These are phyloP conservation scores for Microdochium bolleyi DNA, from an alignment of 2,329 filamentous ascomycete species.

Conservation along the genomic window DNA sequence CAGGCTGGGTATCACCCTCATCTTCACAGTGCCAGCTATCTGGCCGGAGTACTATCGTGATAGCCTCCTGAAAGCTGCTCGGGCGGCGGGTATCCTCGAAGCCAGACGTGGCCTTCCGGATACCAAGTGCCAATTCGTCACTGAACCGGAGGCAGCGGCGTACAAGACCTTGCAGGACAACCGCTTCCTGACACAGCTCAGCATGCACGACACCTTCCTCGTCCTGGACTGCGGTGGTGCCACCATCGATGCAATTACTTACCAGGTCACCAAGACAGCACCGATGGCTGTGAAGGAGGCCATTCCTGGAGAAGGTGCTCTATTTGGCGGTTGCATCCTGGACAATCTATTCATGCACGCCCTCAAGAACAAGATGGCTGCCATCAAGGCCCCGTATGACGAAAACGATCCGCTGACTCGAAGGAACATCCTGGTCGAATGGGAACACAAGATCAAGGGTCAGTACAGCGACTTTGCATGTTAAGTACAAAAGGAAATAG, in stretches of 20 bases:
- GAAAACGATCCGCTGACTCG: no score
- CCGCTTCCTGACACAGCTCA: not conserved
- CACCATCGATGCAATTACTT: not conserved
- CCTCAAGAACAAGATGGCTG: no score
- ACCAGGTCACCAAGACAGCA: not conserved
- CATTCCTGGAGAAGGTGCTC: not conserved
- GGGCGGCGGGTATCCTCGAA: not conserved
- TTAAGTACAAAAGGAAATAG: no score
- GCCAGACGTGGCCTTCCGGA: not conserved
- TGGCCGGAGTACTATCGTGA: not conserved
- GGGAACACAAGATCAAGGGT: no score
- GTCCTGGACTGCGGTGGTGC: not conserved
- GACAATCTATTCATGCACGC: not conserved
- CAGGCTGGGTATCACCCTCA: not conserved
- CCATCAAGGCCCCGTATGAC: no score
- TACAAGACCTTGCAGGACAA: not conserved
- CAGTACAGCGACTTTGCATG: no score
- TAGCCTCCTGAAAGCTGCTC: not conserved
- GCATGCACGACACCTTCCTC: not conserved
- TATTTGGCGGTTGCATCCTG: not conserved
- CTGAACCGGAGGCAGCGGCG: not conserved
- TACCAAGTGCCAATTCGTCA: not conserved
- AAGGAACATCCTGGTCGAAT: no score
- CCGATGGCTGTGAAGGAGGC: not conserved
- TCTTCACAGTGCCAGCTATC: not conserved